Evolutionary conservation across 2,329 filamentous ascomycete species (phyloP).

Genomic region (Nothophaeocryptopus gaeumannii): DNA sequence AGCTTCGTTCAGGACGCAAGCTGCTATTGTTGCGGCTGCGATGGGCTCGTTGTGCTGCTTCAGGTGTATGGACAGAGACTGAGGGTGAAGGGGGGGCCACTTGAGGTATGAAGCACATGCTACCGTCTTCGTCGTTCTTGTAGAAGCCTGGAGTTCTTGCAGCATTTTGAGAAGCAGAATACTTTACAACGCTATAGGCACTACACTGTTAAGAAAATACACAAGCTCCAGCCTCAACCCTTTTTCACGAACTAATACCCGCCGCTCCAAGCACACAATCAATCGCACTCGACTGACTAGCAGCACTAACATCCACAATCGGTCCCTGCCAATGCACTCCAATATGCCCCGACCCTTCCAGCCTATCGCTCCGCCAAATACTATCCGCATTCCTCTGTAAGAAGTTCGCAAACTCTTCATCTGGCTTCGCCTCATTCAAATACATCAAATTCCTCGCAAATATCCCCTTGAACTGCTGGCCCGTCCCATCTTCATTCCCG

Average conservation of each 20-base stretch:
- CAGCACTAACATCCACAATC: constrained; percentile 50
- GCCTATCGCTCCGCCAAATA: constrained; percentile 61
- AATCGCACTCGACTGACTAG: constrained; percentile 63
- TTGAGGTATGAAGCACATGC: no score
- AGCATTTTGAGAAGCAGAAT: no score
- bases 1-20: constrained; percentile 10
- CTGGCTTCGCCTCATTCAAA: constrained; percentile 52
- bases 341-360: constrained; percentile 47
- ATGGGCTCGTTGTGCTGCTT: constrained; percentile 25
- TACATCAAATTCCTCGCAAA: constrained; percentile 63
- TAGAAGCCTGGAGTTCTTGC: no score
- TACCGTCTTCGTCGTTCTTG: no score
- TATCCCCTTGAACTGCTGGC: constrained; percentile 65
- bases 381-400: constrained; percentile 61
- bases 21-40: constrained; percentile 3
- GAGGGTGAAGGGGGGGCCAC: no score
- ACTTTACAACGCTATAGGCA: no score
- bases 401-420: constrained; percentile 50
- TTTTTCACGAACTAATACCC: no score
- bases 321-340: constrained; percentile 65
- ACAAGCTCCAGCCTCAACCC: no score
- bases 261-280: constrained; percentile 56
- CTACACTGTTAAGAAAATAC: no score
- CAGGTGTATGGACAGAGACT: constrained; percentile 29
- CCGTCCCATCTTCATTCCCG: constrained; percentile 43